Evolutionary conservation across 257 asterid genomes (phyloP), one percentile per base, ranked within the genome.

Genomic region (Salvia hispanica): DNA sequence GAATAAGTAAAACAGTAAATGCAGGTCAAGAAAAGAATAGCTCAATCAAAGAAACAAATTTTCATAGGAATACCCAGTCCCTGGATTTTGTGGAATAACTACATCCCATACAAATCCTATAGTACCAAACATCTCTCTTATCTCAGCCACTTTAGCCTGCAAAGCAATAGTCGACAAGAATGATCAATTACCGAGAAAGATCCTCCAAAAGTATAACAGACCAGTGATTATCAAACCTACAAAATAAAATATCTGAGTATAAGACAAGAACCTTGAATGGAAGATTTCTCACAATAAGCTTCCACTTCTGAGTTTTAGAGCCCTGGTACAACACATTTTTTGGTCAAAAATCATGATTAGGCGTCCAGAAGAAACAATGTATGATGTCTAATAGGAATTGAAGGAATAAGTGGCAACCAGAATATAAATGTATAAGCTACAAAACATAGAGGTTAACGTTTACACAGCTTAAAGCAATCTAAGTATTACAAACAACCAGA

Each of bases 31-130:
- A 11, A n/a, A 52, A 53, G 15, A 48, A 76, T 25, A 47, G 43
- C 43, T 44, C 40, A 25, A 44, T 18, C 6, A 21, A 62, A 25
- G 39, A 62, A 4, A 43, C 8, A 71, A 74, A 48, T n/a, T 5
- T 14, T 45, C 43, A 28, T 69, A 70, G 58, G 31, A 39, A 67
- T 84, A 94, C 97, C 93, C 90, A 58, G 89, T 90, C 79, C 77
- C 95, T 56, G 85, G 65, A 80, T 91, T 91, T 72, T 83, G 85
- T 53, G 99, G 97, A 78, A 91, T 91, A 81, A 85, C 67, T 36
- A 87, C 95, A 65, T 91, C 99, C 99, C 99, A 91, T 45, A 91
- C 91, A 56, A 78, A 87, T 81, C 96, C 99, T 54, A 65, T 86
- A 13, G 90, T 69, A 60, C 90, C 76, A 73, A 94, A 94, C 92